Evolutionary conservation across 768 basidiomycete species (phyloP).

Genomic region (Pisolithus albus): DNA sequence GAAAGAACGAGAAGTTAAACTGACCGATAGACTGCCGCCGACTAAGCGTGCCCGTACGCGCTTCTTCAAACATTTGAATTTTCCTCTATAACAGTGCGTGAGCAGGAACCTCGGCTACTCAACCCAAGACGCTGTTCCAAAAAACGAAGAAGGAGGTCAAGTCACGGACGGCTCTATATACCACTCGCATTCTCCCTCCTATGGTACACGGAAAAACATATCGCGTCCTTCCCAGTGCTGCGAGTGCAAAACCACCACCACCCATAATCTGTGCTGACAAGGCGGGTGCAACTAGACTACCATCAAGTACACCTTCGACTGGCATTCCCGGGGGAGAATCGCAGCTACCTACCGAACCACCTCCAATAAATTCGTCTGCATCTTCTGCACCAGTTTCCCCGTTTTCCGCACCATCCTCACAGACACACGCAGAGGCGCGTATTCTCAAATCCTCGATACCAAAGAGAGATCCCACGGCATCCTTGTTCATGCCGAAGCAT

Average conservation of each 20-base stretch:
- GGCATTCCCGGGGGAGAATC: not conserved
- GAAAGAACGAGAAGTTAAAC: constrained; percentile 69
- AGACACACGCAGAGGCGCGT: constrained; percentile 22
- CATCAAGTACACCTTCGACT: constrained; percentile 8
- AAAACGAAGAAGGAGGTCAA: constrained; percentile 69
- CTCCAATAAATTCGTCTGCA: not conserved
- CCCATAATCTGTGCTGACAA: constrained; percentile 7
- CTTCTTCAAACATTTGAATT: constrained; percentile 2
- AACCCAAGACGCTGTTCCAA: constrained; percentile 68
- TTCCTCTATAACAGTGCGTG: constrained; percentile 7
- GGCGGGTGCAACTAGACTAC: constrained; percentile 31
- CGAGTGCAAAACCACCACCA: constrained; percentile 30
- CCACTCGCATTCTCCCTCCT: constrained; percentile 46
- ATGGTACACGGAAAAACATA: constrained; percentile 40
- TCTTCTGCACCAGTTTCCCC: not conserved
- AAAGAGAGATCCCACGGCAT: constrained; percentile 60
- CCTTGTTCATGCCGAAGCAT: constrained; percentile 70
- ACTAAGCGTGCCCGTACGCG: constrained; percentile 48
- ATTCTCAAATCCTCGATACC: constrained; percentile 32
- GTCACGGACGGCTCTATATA: constrained; percentile 55
- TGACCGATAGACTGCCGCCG: constrained; percentile 64
- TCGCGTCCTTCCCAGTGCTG: constrained; percentile 33
- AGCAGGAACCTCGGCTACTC: constrained; percentile 33
- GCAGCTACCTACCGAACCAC: not conserved
- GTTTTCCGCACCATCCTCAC: constrained; percentile 29